Evolutionary conservation across 148 eudicot genomes (phyloP).

Genomic region (Spergularia bocconei): DNA sequence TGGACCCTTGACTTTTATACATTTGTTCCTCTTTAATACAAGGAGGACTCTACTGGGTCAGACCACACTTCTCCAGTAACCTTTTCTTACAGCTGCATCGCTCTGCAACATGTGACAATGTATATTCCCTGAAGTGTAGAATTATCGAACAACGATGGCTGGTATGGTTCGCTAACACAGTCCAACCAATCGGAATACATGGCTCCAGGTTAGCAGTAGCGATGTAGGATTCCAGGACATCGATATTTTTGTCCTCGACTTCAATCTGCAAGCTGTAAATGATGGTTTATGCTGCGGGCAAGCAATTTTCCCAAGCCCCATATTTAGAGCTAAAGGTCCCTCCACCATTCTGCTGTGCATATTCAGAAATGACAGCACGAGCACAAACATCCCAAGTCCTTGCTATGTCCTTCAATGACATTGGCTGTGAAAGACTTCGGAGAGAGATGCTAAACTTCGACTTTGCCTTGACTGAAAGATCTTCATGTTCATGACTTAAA

Average conservation of each 20-base stretch:
- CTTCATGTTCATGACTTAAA: constrained; percentile 74
- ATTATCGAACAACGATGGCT: background rate
- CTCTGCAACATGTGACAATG: background rate
- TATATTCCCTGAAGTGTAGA: background rate
- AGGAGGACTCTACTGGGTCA: too few species aligned
- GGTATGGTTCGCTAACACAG: background rate
- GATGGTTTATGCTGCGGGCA: constrained; percentile 50
- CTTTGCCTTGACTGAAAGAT: constrained; percentile 75
- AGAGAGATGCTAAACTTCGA: constrained; percentile 82
- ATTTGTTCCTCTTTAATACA: too few species aligned
- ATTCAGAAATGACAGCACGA: constrained; percentile 74
- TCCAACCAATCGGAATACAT: background rate
- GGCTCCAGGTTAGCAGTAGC: background rate
- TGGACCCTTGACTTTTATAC: too few species aligned
- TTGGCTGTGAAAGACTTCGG: constrained; percentile 76
- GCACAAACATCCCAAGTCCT: constrained; percentile 89
- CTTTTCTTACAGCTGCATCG: background rate
- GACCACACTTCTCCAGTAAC: too few species aligned
- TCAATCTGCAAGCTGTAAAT: background rate
- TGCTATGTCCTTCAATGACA: constrained; percentile 79
- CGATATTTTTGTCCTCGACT: background rate
- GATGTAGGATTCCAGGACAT: background rate
- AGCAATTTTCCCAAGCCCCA: constrained; percentile 88
- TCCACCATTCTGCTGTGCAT: constrained; percentile 76
- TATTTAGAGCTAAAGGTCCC: constrained; percentile 92